Evolutionary conservation across 176 grass and related monocot species (phyloP).

Genomic region (Zoysia japonica): DNA sequence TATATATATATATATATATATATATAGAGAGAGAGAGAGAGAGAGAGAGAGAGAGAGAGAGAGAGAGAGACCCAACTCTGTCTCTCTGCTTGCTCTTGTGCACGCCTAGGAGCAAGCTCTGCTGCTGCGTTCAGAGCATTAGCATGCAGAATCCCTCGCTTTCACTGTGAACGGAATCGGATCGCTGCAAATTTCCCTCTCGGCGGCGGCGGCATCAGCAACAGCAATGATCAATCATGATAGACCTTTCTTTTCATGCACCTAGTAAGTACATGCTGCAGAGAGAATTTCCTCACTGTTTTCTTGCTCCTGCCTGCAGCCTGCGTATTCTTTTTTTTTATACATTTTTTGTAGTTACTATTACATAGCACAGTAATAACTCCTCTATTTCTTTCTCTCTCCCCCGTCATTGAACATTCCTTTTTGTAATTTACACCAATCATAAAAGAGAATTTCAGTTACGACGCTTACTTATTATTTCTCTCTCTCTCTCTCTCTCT

Average conservation of each 20-base stretch:
- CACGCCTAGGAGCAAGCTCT: background rate
- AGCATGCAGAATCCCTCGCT: background rate
- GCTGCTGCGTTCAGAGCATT: background rate
- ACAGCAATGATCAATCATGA: too few species aligned
- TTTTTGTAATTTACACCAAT: too few species aligned
- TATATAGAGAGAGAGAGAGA: too few species aligned
- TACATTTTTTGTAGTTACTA: background rate
- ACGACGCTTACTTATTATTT: too few species aligned
- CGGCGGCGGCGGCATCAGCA: too few species aligned
- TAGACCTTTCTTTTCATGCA: constrained; percentile 16
- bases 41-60: background rate
- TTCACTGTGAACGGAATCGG: constrained; percentile 12
- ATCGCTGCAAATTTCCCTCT: too few species aligned
- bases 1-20: too few species aligned
- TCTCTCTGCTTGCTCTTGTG: background rate
- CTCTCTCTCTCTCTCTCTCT: too few species aligned
- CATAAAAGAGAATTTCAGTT: too few species aligned
- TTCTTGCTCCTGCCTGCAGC: background rate
- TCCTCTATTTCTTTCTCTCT: too few species aligned
- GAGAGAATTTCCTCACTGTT: constrained; percentile 21
- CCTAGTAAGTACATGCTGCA: constrained; percentile 1
- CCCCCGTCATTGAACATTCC: too few species aligned
- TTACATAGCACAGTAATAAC: too few species aligned
- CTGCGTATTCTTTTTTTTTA: background rate
- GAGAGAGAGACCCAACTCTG: constrained; percentile 34